phyloP scores from a whole-genome alignment of 2,329 filamentous ascomycete genomes.

The Neopestalotiopsis rosae region DNA sequence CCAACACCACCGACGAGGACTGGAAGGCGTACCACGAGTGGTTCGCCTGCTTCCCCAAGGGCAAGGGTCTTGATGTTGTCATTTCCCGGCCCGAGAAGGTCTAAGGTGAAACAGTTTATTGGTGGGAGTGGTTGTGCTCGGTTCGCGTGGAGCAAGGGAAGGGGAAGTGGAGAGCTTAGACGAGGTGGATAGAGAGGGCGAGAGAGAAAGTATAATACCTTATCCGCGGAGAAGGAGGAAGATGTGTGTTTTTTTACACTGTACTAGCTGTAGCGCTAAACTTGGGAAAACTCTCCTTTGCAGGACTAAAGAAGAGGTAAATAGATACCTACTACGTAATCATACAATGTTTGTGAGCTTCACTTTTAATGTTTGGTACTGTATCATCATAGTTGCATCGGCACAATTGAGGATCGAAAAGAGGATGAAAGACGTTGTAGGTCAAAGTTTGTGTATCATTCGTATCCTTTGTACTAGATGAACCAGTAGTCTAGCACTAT shows the following conservation, averaged over 20 bases:
- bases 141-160: background rate
- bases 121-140: background rate
- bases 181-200: background rate
- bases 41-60: constrained; percentile 28
- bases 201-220: background rate
- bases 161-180: background rate
- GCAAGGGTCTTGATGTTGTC: constrained; percentile 26
- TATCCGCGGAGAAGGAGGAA: background rate
- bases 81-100: constrained; percentile 15
- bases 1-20: constrained; percentile 26
- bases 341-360: background rate
- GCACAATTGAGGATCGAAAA: too few relatives aligned
- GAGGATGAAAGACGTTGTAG: too few relatives aligned
- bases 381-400: background rate
- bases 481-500: too few relatives aligned
- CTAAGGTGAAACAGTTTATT: background rate
- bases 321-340: background rate
- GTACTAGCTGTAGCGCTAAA: background rate
- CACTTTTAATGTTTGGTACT: background rate
- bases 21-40: constrained; percentile 30
- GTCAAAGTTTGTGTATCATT: too few relatives aligned
- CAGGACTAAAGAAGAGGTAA: background rate
- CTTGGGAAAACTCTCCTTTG: background rate
- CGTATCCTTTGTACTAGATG: too few relatives aligned
- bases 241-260: background rate